These are phyloP conservation scores for Thielaviopsis cerberus DNA, from an alignment of 2,329 filamentous ascomycete species.

Conservation along the genomic window DNA sequence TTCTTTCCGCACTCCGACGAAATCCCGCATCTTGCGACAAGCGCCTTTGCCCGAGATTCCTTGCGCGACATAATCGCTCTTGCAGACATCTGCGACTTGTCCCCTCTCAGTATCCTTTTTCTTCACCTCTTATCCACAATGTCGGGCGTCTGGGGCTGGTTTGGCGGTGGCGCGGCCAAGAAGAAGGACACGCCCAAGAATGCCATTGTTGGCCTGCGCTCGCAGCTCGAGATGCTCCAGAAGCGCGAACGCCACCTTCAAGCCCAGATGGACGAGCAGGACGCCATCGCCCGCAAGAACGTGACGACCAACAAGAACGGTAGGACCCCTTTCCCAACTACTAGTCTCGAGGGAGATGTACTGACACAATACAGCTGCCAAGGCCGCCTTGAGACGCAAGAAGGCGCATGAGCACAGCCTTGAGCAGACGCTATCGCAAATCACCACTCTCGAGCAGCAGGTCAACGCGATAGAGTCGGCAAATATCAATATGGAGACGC, in stretches of 20 bases:
- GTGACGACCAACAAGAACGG: slow-evolving; percentile 78
- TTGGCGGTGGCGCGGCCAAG: slow-evolving; percentile 64
- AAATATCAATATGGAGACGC: slow-evolving; percentile 95
- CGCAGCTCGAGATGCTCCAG: slow-evolving; percentile 91
- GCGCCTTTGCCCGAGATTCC: neutral
- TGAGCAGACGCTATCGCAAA: slow-evolving; percentile 77
- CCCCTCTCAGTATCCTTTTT: neutral
- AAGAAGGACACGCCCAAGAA: slow-evolving; percentile 94
- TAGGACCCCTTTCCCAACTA: no score
- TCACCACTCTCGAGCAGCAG: slow-evolving; percentile 81
- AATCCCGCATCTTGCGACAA: neutral
- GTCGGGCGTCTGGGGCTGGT: slow-evolving; percentile 54
- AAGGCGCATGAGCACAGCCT: slow-evolving; percentile 84
- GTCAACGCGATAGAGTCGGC: slow-evolving; percentile 94
- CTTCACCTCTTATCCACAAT: slow-evolving; percentile 2
- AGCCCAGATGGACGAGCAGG: slow-evolving; percentile 84
- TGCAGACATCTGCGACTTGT: neutral
- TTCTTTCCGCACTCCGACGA: neutral
- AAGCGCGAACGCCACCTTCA: slow-evolving; percentile 87
- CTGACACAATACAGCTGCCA: slow-evolving; percentile 47
- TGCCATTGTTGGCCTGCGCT: slow-evolving; percentile 72
- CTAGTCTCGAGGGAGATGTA: no score
- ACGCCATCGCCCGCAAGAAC: slow-evolving; percentile 72
- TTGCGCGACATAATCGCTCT: neutral
- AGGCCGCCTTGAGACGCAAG: slow-evolving; percentile 78